These are phyloP conservation scores for Orbilia javanica DNA, from an alignment of 2,329 filamentous ascomycete genomes.

Conservation along the genomic window DNA sequence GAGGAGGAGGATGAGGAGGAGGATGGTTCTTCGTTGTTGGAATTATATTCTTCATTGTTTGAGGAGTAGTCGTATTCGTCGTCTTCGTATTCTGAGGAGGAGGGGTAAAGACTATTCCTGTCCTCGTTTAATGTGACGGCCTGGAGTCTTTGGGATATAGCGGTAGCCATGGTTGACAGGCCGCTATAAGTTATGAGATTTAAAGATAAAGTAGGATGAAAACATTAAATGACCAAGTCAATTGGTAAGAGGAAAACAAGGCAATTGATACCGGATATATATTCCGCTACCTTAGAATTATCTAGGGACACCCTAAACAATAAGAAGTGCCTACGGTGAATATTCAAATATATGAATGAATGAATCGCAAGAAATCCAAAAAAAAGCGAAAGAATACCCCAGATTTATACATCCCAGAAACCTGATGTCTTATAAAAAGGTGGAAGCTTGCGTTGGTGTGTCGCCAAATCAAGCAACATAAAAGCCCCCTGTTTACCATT, in stretches of 20 bases:
- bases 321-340: not conserved
- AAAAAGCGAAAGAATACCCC: not conserved
- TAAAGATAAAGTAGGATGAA: not conserved
- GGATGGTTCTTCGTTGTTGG: not conserved
- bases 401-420: not conserved
- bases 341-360: too few species aligned
- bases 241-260: not conserved
- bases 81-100: not conserved
- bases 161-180: not conserved
- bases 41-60: not conserved
- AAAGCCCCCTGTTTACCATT: not conserved
- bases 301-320: too few species aligned
- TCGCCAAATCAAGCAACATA: not conserved
- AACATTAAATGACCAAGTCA: not conserved
- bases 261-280: too few species aligned
- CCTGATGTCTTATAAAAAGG: too few species aligned
- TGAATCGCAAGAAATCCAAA: not conserved
- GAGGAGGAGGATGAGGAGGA: not conserved
- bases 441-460: too few species aligned
- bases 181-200: not conserved
- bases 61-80: not conserved
- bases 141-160: not conserved
- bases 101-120: not conserved
- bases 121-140: not conserved
- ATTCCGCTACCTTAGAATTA: too few species aligned